Base-by-base conservation (phyloP, 2,329 filamentous ascomycete genomes). In the Teratosphaeria viscida region DNA sequence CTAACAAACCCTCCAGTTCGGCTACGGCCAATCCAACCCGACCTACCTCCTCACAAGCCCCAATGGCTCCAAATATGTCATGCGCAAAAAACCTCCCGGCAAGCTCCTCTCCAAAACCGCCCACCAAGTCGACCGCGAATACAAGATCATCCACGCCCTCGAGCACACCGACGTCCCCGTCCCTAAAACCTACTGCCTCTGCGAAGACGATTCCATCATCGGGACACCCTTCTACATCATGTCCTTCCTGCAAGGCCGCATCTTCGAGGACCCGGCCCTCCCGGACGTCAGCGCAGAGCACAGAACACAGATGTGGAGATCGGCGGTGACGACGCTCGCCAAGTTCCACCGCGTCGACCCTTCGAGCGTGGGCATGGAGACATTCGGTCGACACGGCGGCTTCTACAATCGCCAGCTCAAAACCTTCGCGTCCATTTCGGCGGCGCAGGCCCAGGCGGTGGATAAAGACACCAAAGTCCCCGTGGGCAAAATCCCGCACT, bases 51-150 rank as follows among this genome's bases (percentile, higher is more conserved):
- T 97, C 70, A 95, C 86, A 16, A 85, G 85, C 57, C 80, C 84
- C 65, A 80, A 85, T 71, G 84, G 85, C 57, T 74, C 79, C 66
- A 85, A 86, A 71, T 96, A 87, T 76, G 94, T 99, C 37, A 83
- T 97, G 79, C 90, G 94, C 73, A 97, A 99, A 82, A 97, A 97
- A 78, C 94, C 94, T 0, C 92, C 94, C n/a, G 94, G 94, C 64
- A 85, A 87, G 77, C 86, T 99, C 47, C 82, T 97, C 56, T 96
- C 90, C 68, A 90, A 91, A 77, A 92, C 92, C 2, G 94, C 94
- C 10, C 94, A 99, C 78, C 89, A 92, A 74, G 92, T 99, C 70
- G 94, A 99, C 77, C 88, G 94, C 68, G 94, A 99, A 76, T 94
- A 94, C 77, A 86, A 87, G 69, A 88, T 97, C 70, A 88, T 97